phyloP scores from a whole-genome alignment of 2,329 filamentous ascomycete genomes.

The Septoria petroselini region DNA sequence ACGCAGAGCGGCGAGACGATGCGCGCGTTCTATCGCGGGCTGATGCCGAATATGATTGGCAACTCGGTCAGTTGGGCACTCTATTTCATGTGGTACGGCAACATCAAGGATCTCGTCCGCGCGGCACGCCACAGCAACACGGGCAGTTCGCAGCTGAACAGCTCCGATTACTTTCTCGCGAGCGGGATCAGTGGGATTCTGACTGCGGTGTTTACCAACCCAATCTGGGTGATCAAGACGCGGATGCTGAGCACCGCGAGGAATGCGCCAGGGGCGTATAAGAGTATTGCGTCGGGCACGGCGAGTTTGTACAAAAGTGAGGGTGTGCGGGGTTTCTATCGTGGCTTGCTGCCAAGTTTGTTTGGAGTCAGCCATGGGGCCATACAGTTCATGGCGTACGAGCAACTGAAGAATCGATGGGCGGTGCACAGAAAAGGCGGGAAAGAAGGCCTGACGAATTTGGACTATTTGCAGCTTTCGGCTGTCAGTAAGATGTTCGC shows the following conservation, averaged over 20 bases:
- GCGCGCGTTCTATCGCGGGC: conserved; percentile 75
- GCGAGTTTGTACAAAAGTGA: conserved; percentile 65
- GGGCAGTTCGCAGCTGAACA: conserved; percentile 48
- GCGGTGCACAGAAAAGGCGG: conserved; percentile 39
- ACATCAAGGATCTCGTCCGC: conserved; percentile 56
- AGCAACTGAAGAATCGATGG: conserved; percentile 65
- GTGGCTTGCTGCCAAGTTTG: conserved; percentile 76
- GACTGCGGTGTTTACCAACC: conserved; percentile 83
- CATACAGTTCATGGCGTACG: conserved; percentile 94
- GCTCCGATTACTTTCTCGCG: conserved; percentile 75
- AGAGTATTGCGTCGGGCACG: conserved; percentile 69
- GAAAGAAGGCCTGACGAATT: conserved; percentile 57
- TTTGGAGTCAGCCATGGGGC: conserved; percentile 89
- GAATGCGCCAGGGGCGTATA: conserved; percentile 72
- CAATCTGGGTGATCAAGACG: conserved; percentile 97
- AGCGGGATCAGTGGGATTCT: conserved; percentile 67
- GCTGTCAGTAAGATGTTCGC: conserved; percentile 82
- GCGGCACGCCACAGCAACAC: conserved; percentile 34
- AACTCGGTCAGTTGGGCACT: conserved; percentile 88
- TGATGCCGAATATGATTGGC: conserved; percentile 85
- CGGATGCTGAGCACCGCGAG: conserved; percentile 88
- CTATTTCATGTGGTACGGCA: conserved; percentile 77
- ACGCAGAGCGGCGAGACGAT: conserved; percentile 23
- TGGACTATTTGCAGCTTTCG: conserved; percentile 77
- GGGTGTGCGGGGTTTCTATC: conserved; percentile 78